Percentiles rank a stretch among this genome's conserved stretches.
phyloP scores from a whole-genome alignment of 169 alveolate genomes.

The Eimeria necatrix region DNA sequence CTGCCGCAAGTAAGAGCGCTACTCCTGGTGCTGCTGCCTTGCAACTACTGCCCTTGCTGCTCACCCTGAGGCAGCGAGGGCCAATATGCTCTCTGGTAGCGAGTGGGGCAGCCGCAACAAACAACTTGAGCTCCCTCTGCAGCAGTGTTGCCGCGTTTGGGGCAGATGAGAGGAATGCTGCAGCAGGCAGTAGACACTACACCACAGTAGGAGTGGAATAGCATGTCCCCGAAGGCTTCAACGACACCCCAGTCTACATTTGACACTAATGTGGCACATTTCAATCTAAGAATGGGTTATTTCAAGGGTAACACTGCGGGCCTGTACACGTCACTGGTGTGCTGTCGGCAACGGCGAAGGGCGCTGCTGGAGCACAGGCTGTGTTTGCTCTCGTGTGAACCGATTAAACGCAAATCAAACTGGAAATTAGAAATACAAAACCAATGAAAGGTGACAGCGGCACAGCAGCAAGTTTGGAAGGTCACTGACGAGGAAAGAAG shows the following conservation, averaged over 20 bases:
- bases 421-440: no score
- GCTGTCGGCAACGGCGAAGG: background rate
- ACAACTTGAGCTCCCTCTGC: slow-evolving; percentile 46
- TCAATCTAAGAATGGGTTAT: background rate
- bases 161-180: slow-evolving; percentile 15
- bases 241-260: background rate
- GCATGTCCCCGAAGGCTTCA: no score
- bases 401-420: no score
- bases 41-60: background rate
- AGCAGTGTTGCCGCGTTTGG: slow-evolving; percentile 21
- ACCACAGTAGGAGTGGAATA: background rate
- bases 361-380: background rate
- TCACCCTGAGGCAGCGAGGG: slow-evolving; percentile 50
- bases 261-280: background rate
- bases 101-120: slow-evolving; percentile 32
- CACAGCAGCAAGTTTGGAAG: background rate
- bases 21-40: background rate
- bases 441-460: background rate
- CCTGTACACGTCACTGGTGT: background rate
- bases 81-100: slow-evolving; percentile 36
- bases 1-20: background rate
- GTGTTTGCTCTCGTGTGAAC: background rate
- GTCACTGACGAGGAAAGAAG: slow-evolving; percentile 50
- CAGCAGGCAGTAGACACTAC: slow-evolving; percentile 15
- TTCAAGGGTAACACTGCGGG: background rate